phyloP scores from a whole-genome alignment of 1,284 basidiomycete genomes.

The Boletus nobilissimus region DNA sequence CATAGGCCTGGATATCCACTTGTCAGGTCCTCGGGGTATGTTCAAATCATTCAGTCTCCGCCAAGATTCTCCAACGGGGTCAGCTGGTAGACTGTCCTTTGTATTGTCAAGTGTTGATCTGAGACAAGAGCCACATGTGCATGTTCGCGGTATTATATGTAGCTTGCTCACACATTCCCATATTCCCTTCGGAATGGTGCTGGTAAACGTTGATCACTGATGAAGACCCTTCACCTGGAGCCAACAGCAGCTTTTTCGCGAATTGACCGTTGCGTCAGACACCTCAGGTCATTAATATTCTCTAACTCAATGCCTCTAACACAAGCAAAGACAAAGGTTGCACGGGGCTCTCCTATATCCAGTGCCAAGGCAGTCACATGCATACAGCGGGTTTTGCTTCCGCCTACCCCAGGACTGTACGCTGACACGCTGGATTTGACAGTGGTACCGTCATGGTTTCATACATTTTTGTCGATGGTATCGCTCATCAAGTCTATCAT shows the following conservation, averaged over 20 bases:
- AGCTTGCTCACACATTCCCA: too few species aligned
- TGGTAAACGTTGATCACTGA: background rate
- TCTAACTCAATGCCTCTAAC: too few species aligned
- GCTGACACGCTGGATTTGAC: background rate
- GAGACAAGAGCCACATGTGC: too few species aligned
- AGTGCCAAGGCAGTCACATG: conserved; percentile 2
- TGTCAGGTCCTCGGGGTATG: too few species aligned
- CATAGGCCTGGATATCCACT: too few species aligned
- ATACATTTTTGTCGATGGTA: conserved; percentile 8
- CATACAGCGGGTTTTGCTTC: background rate
- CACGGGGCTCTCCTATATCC: conserved; percentile 5
- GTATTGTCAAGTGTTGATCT: too few species aligned
- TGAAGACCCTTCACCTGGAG: background rate
- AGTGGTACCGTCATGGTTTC: background rate
- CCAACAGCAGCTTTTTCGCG: background rate
- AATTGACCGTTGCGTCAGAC: background rate
- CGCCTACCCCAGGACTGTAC: background rate
- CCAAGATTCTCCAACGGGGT: too few species aligned
- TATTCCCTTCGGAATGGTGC: background rate
- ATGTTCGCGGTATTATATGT: too few species aligned
- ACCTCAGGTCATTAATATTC: background rate
- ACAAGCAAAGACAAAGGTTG: background rate
- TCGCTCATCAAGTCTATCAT: conserved; percentile 1
- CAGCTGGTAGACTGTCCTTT: too few species aligned
- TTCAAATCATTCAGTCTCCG: too few species aligned